Evolutionary conservation across 75 land plant genomes (phyloP).

Genomic region (Sequoiadendron giganteum): DNA sequence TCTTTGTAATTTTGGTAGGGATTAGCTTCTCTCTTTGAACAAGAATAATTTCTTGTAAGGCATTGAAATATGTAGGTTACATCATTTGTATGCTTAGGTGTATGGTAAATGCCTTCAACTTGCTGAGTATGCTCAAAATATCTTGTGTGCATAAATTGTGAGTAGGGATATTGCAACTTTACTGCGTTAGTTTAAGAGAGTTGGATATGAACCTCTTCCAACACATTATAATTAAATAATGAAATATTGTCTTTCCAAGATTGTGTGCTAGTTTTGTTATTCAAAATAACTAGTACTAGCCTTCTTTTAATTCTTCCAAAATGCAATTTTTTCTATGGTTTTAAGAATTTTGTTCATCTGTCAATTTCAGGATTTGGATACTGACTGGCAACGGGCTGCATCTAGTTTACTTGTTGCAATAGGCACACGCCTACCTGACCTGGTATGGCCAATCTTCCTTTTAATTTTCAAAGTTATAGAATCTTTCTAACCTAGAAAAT

Average conservation of each 20-base stretch:
- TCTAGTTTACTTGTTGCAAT: constrained; percentile 86
- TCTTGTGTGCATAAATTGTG: not conserved
- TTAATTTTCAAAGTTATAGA: not conserved
- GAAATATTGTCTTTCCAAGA: not conserved
- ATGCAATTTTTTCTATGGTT: not conserved
- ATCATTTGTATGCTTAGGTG: not conserved
- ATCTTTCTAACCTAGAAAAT: not conserved
- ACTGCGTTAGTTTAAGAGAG: not conserved
- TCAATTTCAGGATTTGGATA: constrained; percentile 60
- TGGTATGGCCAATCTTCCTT: constrained; percentile 44
- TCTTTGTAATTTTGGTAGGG: too few species aligned
- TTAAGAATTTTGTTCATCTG: not conserved
- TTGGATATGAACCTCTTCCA: not conserved
- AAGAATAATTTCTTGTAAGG: too few species aligned
- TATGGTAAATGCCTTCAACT: not conserved
- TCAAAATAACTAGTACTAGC: not conserved
- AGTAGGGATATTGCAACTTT: not conserved
- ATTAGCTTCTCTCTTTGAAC: too few species aligned
- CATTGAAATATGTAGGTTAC: too few species aligned
- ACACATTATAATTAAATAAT: not conserved
- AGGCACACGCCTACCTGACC: constrained; percentile 82
- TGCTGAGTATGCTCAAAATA: not conserved
- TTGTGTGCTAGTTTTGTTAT: not conserved
- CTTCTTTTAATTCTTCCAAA: not conserved
- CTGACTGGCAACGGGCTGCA: constrained; percentile 94